phyloP scores from a whole-genome alignment of 2,329 filamentous ascomycete species.

The Phialophora macrospora region DNA sequence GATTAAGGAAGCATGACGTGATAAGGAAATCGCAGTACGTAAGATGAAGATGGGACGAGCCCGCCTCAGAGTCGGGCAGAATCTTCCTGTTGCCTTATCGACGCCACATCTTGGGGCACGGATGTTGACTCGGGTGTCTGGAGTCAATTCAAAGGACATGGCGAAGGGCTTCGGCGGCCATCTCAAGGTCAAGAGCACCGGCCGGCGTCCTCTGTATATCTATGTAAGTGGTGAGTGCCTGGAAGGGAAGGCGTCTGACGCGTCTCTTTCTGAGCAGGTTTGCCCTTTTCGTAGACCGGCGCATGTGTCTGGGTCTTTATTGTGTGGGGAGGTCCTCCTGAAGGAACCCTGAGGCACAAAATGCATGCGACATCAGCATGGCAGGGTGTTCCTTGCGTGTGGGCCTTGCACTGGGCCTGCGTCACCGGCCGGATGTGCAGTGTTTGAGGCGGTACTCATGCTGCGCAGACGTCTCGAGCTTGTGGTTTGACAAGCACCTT shows the following conservation, averaged over 20 bases:
- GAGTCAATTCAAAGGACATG: background rate
- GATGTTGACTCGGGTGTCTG: background rate
- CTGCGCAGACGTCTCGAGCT: background rate
- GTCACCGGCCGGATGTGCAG: constrained; percentile 10
- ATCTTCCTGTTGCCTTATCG: background rate
- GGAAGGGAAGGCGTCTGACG: background rate
- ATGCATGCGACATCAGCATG: constrained; percentile 8
- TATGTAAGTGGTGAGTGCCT: background rate
- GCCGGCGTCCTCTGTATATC: background rate
- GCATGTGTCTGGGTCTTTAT: background rate
- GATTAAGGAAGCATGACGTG: background rate
- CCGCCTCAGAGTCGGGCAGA: background rate
- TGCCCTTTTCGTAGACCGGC: background rate
- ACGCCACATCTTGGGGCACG: too few relatives aligned
- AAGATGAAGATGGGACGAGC: background rate
- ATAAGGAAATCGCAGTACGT: background rate
- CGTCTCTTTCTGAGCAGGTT: background rate
- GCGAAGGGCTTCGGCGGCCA: background rate
- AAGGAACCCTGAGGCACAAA: background rate
- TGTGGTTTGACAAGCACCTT: constrained; percentile 15
- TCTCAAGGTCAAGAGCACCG: background rate
- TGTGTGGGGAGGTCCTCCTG: background rate
- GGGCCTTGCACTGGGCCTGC: background rate
- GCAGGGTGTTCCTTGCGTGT: background rate
- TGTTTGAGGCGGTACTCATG: background rate